Percentiles rank a stretch among this genome's conserved stretches.
These are phyloP conservation scores for Myriangium duriaei DNA, from an alignment of 2,329 filamentous ascomycete species.

Conservation along the genomic window DNA sequence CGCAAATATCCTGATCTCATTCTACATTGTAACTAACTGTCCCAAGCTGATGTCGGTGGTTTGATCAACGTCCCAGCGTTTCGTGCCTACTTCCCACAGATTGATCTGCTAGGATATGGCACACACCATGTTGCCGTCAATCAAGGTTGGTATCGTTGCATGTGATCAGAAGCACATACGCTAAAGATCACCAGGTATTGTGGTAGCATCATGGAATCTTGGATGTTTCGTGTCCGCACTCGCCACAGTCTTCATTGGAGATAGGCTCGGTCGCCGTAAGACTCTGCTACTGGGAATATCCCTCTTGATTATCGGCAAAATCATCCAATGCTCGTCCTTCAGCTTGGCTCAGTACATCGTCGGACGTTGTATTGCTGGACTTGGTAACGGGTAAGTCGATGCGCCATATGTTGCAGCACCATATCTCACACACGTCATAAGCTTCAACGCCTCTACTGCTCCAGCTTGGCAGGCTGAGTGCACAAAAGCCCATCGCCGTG, in stretches of 20 bases:
- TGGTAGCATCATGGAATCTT: conserved; percentile 29
- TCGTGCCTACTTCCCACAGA: conserved; percentile 30
- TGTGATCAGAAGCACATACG: neutral
- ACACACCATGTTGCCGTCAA: conserved; percentile 27
- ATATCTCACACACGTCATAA: conserved; percentile 19
- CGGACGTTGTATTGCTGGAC: conserved; percentile 37
- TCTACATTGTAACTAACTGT: no score
- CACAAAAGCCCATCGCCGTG: conserved; percentile 33
- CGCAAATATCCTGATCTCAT: no score
- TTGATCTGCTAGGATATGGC: conserved; percentile 25
- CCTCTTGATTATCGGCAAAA: conserved; percentile 47
- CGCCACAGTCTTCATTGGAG: conserved; percentile 38
- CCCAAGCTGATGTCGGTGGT: conserved; percentile 24
- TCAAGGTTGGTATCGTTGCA: conserved; percentile 20
- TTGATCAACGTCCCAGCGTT: conserved; percentile 58
- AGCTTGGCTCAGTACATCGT: conserved; percentile 35
- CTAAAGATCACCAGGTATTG: conserved; percentile 19
- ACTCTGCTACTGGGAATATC: conserved; percentile 47
- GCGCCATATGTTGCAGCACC: neutral
- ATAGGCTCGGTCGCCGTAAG: conserved; percentile 44
- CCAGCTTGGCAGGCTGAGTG: conserved; percentile 37
- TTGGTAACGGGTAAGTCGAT: conserved; percentile 21
- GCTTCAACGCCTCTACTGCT: conserved; percentile 31
- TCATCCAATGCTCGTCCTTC: conserved; percentile 43
- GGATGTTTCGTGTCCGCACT: conserved; percentile 35